Evolutionary conservation across 2,329 filamentous ascomycete species (phyloP), one percentile per base, ranked within the genome.

Genomic region (Rhynchosporium agropyri): DNA sequence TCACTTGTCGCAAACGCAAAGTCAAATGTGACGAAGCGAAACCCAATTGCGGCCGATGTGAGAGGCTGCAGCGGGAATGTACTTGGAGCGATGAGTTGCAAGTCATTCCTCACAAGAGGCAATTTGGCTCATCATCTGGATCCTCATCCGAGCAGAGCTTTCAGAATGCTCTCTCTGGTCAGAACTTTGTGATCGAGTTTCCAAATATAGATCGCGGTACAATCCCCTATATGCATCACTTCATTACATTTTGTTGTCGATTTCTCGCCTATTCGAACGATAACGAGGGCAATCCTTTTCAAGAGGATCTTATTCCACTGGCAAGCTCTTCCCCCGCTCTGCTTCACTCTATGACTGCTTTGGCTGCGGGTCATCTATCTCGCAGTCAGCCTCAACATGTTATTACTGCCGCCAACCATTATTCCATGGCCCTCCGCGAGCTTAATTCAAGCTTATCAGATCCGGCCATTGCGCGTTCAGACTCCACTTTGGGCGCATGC

Each of bases 11-110:
- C 56, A 87, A 85, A 73, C 79, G 86, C 60, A 89, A 89, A 79
- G 89, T 89, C 80, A 89, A 89, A 76, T 89, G 87, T 68, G 86
- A 89, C 69, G 87, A 89, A 74, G 80, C 82, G 20, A 89, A 88
- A 69, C 86, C 86, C 15, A 79, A 82, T 71, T 89, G 86, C 86
- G 78, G 78, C 12, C 63, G 73, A 10, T 75, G 73, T 56, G 54
- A 66, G 8, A 64, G 71, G 15, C 67, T 73, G 8, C 66, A 72
- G 56, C 57, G 69, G 54, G 67, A 71, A 43, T 73, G 72, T 59
- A 65, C 60, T 8, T 73, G 72, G 72, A 71, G 68, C 40, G 69
- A 70, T 29, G 68, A 70, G 9, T 48, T 69, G 8, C 69, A 69
- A 53, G 63, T 69, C 20, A 56, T 68, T 15, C 63, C 65, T 9